Base-by-base conservation (phyloP, 2,329 filamentous ascomycete species). In the Sporothrix globosa region DNA sequence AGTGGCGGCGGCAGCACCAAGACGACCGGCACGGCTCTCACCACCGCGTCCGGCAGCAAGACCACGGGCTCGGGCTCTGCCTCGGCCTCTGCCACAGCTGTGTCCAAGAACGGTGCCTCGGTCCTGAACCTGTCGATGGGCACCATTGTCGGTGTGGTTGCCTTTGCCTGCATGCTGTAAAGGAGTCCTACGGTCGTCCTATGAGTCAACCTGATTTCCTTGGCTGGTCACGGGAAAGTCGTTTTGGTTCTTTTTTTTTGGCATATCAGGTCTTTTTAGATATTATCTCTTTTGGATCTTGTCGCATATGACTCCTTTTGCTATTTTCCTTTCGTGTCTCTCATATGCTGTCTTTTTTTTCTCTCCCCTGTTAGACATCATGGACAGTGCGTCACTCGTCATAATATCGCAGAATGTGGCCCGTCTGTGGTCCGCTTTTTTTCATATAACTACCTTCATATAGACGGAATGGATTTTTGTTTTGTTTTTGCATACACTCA, bases 121-220 rank as follows among this genome's bases (percentile, higher is more conserved):
- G 53, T 46, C 21, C 60, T 65, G 60, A 46, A 48, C 60, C 60
- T 65, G 60, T 65, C 60, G n/a, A 48, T 65, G 9, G 60, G 60
- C 60, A 19, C 60, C 60, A 24, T 65, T 46, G 41, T 65, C 41
- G 60, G 60, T 30, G 60, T 48, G 14, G 60, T 48, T 41, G 60
- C 60, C 21, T 65, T 65, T 48, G 60, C 60, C 60, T 65, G 21
- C 41, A 27, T 65, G 60, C 41, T 65, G 60, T 65, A 65, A 14
- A 14, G 5, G 4, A 6, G 11, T 27, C 19, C 17, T 39, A 19
- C 50, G 2, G n/a, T 10, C 5, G 3, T 53, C 19, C 6, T 53
- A 10, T 24, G 10, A 53, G n/a, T 21, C 50, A 53, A 6, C 5
- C 21, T 24, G 50, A 44, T 21, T 61, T 61, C 21, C 41, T 27